Base-by-base conservation (phyloP, 306 rosid genomes). In the Sophora flavescens region DNA sequence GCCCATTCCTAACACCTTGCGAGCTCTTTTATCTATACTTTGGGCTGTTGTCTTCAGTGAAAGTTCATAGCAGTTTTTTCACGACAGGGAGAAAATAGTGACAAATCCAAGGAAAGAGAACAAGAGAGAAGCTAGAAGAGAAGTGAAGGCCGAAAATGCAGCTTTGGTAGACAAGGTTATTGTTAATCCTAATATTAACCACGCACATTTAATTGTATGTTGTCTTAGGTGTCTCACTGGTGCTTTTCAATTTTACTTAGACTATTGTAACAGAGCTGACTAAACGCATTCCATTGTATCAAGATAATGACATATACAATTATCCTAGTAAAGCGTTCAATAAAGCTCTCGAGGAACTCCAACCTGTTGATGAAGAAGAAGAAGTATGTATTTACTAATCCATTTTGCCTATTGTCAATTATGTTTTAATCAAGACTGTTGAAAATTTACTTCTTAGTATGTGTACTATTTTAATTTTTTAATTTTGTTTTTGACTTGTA, bases 61-160 rank as follows among this genome's bases (percentile, higher is more conserved):
- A 47, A 36, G 52, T 30, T 81, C 12, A 13, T 64, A 38, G 11
- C 56, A 30, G 13, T 53, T 73, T 63, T 18, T 63, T 28, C 67
- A 63, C 60, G n/a, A 26, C 3, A 94, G 97, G 88, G 97, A 94
- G 90, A 92, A 90, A 80, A 89, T 90, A 82, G 84, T 87, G 91
- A 92, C 97, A 6, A 66, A 83, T 9, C 98, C 98, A 60, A 90
- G 97, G 72, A 94, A 93, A 76, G 86, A 91, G 81, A 89, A 36
- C 72, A 94, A 88, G 87, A 91, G 96, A 84, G 96, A 91, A 72
- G 74, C 88, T 80, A 89, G 97, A 86, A 91, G 98, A 87, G 87
- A 92, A 78, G 92, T 85, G 74, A 95, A 94, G 87, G 96, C 95
- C 1, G 93, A 82, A 84, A 88, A 68, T 26, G 98, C 93, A 54